Base-by-base conservation (phyloP, 495 filamentous ascomycete species). In the Aspergillus bridgeri region DNA sequence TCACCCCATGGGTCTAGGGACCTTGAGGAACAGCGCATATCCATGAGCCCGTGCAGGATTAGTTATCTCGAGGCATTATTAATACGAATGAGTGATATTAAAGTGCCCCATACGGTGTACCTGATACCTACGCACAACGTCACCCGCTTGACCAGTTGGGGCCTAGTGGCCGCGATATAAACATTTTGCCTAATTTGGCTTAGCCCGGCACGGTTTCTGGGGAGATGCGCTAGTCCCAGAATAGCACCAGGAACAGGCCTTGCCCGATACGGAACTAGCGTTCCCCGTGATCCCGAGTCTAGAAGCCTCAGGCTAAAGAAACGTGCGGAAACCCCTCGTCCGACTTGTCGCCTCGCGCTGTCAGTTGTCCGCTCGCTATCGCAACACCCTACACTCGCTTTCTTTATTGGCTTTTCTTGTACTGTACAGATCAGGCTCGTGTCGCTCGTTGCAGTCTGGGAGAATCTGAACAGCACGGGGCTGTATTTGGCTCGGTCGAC, bases 271-370 rank as follows among this genome's bases (percentile, higher is more conserved):
- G 46, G 53, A 24, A 22, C 47, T 62, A 58, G 60, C 38, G 63
- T 20, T 56, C 49, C 63, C 52, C 60, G 63, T 65, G 63, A 65
- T 65, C 53, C 23, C 11, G 18, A 25, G 51, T 51, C 56, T 46
- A 46, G 46, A 55, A 57, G 43, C 53, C 51, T 48, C 54, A 48
- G 25, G 42, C 24, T 22, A 43, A 27, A 25, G 19, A 38, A 57
- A 43, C 43, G 33, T 15, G 48, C 18, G 18, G 42, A 44, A 57
- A 44, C 47, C 49, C 55, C 58, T 53, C 54, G 29, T 56, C 61
- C 45, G 54, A 55, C 61, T 48, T 11, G 38, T 46, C 33, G 42
- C 33, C 20, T 23, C 29, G n/a, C 43, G 23, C 27, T 19, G 15
- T 25, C 11, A 45, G 33, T 44, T 18, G 23, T 38, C 33, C 38